Base-by-base conservation (phyloP, 306 rosid species). In the Albizia julibrissin region DNA sequence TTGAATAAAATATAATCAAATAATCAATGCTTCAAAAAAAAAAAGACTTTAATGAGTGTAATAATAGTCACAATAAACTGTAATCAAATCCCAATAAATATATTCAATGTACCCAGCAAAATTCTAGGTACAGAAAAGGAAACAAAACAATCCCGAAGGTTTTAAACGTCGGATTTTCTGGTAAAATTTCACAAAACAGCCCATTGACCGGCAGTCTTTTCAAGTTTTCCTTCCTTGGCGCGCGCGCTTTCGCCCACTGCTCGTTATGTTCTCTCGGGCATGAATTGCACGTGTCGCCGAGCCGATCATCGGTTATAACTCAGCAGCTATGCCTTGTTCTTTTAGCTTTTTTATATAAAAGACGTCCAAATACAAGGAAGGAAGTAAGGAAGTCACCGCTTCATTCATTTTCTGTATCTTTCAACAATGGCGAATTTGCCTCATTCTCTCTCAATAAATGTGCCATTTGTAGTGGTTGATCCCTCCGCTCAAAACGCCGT, bases 361-460 rank as follows among this genome's bases (percentile, higher is more conserved):
- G 68, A 26, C 18, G 8, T 61, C 15, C 0, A 58, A 58, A 58
- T n/a, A 8, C 18, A 3, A 9, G 33, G 1, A 29, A 27, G 69
- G 21, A 27, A 65, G 70, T 33, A 33, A 4, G 43, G 42, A 33
- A 66, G 71, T 1, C 37, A 26, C 34, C 19, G 68, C 68, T 8
- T 61, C 68, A 15, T 16, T 31, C 42, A 54, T 54, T 6, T 3
- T 3, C 62, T 9, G 3, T 8, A 22, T 6, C 22, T 6, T 18
- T 66, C 22, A 31, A 3, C 22, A 31, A 58, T 87, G 92, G 14
- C 77, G 58, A 84, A 68, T 52, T 64, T 84, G 59, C 79, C 83
- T 37, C 87, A 84, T 24, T 81, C 85, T 2, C 33, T 80, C 54
- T 86, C 89, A 14, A 83, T 87, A 84, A 87, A 84, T 74, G 86